Conservation (phyloP, 2,329 filamentous ascomycete genomes). For the Myriosclerotinia duriaeana region DNA sequence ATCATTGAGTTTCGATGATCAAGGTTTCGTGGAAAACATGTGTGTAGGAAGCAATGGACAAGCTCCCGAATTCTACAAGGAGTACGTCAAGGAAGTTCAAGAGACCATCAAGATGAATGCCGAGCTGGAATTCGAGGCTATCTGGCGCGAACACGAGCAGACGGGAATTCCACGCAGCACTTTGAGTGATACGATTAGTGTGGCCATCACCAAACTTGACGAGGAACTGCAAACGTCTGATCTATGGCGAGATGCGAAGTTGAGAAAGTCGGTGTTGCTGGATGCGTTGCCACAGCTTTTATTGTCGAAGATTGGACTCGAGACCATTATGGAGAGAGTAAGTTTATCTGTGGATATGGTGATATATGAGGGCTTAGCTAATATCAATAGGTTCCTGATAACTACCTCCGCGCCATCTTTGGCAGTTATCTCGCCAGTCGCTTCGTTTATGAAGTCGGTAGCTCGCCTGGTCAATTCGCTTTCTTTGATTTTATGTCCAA, state of each 20-base stretch:
- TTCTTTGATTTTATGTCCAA: constrained; percentile 78
- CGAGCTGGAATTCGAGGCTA: constrained; percentile 91
- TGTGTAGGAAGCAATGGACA: constrained; percentile 76
- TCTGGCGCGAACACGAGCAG: constrained; percentile 89
- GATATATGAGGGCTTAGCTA: neutral
- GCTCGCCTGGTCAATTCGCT: constrained; percentile 89
- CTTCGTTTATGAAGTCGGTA: constrained; percentile 95
- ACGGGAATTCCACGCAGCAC: constrained; percentile 78
- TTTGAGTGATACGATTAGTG: constrained; percentile 86
- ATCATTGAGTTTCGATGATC: constrained; percentile 89
- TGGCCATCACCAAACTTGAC: constrained; percentile 93
- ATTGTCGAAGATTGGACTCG: constrained; percentile 84
- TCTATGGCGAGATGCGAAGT: constrained; percentile 79
- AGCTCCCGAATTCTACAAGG: constrained; percentile 85
- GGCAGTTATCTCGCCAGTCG: constrained; percentile 92
- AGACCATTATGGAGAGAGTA: constrained; percentile 79
- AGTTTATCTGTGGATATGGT: constrained; percentile 38
- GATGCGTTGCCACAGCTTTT: constrained; percentile 86
- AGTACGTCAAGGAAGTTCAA: constrained; percentile 91
- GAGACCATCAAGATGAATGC: constrained; percentile 89
- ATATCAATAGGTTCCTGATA: constrained; percentile 68
- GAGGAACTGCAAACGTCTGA: constrained; percentile 94
- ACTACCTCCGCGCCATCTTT: constrained; percentile 92
- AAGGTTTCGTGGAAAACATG: constrained; percentile 88
- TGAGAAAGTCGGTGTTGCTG: constrained; percentile 73